Evolutionary conservation across 257 asterid genomes (phyloP).

Genomic region (Leptodermis oblonga): DNA sequence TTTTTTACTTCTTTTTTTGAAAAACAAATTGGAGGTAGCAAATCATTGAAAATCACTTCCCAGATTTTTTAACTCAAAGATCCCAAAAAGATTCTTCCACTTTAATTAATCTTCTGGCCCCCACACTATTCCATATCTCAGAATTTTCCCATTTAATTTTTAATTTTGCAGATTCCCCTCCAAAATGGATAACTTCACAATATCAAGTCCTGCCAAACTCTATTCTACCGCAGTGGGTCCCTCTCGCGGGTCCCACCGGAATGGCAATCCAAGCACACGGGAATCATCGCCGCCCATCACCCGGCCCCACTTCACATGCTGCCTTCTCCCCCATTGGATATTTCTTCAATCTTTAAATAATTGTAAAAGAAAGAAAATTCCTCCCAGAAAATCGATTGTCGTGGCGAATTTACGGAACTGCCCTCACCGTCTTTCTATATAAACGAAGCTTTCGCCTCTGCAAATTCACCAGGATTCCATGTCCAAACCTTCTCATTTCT

Average conservation of each 20-base stretch:
- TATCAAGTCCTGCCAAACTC: no score
- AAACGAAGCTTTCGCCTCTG: constrained; percentile 19
- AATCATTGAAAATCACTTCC: background rate
- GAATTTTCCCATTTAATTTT: background rate
- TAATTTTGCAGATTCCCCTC: background rate
- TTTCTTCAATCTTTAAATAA: background rate
- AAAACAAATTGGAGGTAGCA: background rate
- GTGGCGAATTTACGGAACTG: constrained; percentile 25
- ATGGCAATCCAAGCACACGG: constrained; percentile 24
- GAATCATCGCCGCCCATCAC: constrained; percentile 47
- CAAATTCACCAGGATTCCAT: constrained; percentile 15
- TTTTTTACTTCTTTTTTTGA: background rate
- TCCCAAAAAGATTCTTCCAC: no score
- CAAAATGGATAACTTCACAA: background rate
- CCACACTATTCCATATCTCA: no score
- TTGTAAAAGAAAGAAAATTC: background rate
- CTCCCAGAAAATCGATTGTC: no score
- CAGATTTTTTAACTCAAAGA: background rate
- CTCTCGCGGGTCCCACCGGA: background rate
- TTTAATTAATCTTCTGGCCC: no score
- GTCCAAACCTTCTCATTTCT: constrained; percentile 8
- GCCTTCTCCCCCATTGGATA: constrained; percentile 4
- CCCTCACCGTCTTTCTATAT: constrained; percentile 46
- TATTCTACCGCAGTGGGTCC: background rate
- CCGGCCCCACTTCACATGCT: constrained; percentile 37